Conservation (phyloP, 805 yeast genomes). For the Metschnikowia aberdeeniae region DNA sequence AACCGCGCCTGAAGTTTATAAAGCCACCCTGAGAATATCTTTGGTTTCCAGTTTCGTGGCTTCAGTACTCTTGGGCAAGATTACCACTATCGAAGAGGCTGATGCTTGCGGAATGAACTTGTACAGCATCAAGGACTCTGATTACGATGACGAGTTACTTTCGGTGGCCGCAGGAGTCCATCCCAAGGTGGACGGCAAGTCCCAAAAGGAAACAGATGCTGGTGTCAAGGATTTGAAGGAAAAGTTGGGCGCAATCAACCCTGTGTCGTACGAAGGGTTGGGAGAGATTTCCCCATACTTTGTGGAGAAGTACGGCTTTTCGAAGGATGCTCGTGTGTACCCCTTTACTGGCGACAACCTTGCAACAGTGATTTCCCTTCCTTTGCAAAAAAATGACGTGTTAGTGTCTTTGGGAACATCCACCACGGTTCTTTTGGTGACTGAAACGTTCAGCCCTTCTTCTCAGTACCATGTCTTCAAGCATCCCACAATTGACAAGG, state of each 20-base stretch:
- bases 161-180: slow-evolving; percentile 52
- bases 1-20: slow-evolving; percentile 48
- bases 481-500: slow-evolving; percentile 74
- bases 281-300: slow-evolving; percentile 61
- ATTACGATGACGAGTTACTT: slow-evolving; percentile 56
- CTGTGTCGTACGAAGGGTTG: slow-evolving; percentile 45
- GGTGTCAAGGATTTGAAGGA: slow-evolving; percentile 40
- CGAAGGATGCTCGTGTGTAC: slow-evolving; percentile 51
- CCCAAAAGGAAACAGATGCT: slow-evolving; percentile 14
- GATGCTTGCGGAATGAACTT: slow-evolving; percentile 95
- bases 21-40: slow-evolving; percentile 57
- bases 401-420: slow-evolving; percentile 84
- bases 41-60: slow-evolving; percentile 78
- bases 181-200: slow-evolving; percentile 36
- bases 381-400: slow-evolving; percentile 70
- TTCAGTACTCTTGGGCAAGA: slow-evolving; percentile 60
- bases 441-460: slow-evolving; percentile 73
- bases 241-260: slow-evolving; percentile 53
- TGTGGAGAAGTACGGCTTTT: slow-evolving; percentile 60
- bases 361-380: slow-evolving; percentile 82
- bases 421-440: slow-evolving; percentile 81
- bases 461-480: slow-evolving; percentile 80
- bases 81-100: slow-evolving; percentile 67
- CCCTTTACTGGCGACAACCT: slow-evolving; percentile 90
- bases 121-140: slow-evolving; percentile 59